Conservation (phyloP, 441 rosid genomes). For the Euphorbia corollata region DNA sequence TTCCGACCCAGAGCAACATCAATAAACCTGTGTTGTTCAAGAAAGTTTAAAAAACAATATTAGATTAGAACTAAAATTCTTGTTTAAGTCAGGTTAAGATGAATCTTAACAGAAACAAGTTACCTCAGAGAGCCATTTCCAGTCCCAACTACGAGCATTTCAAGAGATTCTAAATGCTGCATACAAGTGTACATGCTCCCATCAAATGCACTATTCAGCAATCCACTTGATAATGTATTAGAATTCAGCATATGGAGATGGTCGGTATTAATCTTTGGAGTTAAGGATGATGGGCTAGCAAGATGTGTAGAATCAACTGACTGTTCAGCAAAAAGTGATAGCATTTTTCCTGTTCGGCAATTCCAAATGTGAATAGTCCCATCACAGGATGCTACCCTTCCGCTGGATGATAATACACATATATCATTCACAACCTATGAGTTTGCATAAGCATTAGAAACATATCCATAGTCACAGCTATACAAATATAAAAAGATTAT, state of each 20-base stretch:
- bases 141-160: conserved; percentile 69
- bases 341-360: conserved; percentile 66
- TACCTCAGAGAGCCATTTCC: conserved; percentile 91
- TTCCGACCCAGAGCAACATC: conserved; percentile 65
- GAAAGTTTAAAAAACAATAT: conserved; percentile 1
- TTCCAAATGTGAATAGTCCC: conserved; percentile 94
- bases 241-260: conserved; percentile 48
- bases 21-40: conserved; percentile 45
- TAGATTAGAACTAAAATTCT: conserved; percentile 13
- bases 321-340: conserved; percentile 64
- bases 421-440: conserved; percentile 83
- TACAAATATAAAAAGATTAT: background rate
- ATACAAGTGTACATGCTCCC: conserved; percentile 84
- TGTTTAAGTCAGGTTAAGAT: conserved; percentile 16
- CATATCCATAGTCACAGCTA: conserved; percentile 18
- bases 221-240: conserved; percentile 58
- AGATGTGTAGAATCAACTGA: conserved; percentile 46
- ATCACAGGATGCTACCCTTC: conserved; percentile 89
- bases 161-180: conserved; percentile 58
- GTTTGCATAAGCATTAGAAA: conserved; percentile 29
- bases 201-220: conserved; percentile 57
- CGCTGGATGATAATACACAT: conserved; percentile 56
- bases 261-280: conserved; percentile 42
- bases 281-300: conserved; percentile 32
- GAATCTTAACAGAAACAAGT: conserved; percentile 14